Evolutionary conservation across 176 grass and related monocot genomes (phyloP).

Genomic region (sorghum (Sorghum bicolor)): DNA sequence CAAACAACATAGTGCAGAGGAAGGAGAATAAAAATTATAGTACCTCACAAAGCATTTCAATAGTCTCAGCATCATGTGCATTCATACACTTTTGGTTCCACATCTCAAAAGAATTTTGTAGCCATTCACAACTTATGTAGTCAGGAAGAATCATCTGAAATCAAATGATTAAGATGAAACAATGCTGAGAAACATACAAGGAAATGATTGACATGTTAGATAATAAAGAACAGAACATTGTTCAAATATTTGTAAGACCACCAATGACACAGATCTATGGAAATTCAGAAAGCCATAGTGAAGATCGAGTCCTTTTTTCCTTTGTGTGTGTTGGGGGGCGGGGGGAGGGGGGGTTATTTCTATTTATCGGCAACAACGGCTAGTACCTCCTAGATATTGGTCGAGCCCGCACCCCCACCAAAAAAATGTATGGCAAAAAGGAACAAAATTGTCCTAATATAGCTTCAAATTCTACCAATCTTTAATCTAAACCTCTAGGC

Average conservation of each 20-base stretch:
- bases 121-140: constrained; percentile 66
- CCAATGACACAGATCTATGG: not conserved
- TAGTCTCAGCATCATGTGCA: constrained; percentile 52
- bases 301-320: not conserved
- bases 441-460: not conserved
- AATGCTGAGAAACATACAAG: constrained; percentile 13
- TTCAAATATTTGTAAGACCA: not conserved
- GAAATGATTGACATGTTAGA: not conserved
- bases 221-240: not conserved
- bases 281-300: not conserved
- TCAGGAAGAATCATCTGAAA: constrained; percentile 91
- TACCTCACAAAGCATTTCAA: constrained; percentile 89
- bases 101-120: constrained; percentile 47
- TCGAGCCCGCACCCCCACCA: not conserved
- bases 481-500: not conserved
- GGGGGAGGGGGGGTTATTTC: not conserved
- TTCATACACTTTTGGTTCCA: constrained; percentile 68
- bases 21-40: constrained; percentile 32
- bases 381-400: not conserved
- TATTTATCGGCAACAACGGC: not conserved
- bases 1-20: not conserved
- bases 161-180: constrained; percentile 27
- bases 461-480: not conserved
- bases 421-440: not conserved
- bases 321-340: not conserved